These are phyloP conservation scores for Pseudogymnoascus sp. DNA, from an alignment of 2,329 filamentous ascomycete genomes.

Conservation along the genomic window DNA sequence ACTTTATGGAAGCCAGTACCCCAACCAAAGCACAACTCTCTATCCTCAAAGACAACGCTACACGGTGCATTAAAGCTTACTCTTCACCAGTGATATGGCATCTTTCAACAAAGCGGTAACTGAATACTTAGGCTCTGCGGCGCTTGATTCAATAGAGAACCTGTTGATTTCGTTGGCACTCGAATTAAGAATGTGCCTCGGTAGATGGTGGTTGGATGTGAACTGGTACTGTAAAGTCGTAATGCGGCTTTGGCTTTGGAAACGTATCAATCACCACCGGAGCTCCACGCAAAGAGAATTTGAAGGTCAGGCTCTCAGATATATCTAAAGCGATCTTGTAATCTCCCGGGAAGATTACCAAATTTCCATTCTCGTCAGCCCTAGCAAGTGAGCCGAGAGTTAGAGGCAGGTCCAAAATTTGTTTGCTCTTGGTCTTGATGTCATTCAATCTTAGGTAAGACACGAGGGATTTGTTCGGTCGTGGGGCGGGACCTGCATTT, in stretches of 20 bases:
- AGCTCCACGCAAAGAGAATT: neutral
- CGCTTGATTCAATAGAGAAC: neutral
- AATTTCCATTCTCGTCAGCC: constrained; percentile 41
- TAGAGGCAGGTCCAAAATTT: constrained; percentile 32
- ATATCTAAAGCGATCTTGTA: constrained; percentile 41
- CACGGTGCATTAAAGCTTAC: too few species aligned
- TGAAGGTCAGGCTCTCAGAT: neutral
- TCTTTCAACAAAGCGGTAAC: neutral
- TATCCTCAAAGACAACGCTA: too few species aligned
- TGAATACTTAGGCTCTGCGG: too few species aligned
- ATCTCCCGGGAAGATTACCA: constrained; percentile 44
- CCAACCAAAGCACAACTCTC: too few species aligned
- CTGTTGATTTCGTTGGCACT: neutral
- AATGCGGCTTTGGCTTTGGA: neutral
- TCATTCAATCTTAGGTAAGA: constrained; percentile 36
- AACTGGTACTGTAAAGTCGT: neutral
- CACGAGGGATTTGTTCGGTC: constrained; percentile 44
- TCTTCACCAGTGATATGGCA: neutral
- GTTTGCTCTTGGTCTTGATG: constrained; percentile 23
- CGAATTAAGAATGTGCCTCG: neutral
- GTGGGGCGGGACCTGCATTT: constrained; percentile 39
- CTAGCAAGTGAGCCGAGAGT: constrained; percentile 42
- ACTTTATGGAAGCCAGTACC: too few species aligned
- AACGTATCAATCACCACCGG: neutral
- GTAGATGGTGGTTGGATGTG: neutral